Evolutionary conservation across 768 basidiomycete genomes (phyloP), one percentile per base, ranked within the genome.

Genomic region (Sporobolomyces pararoseus): DNA sequence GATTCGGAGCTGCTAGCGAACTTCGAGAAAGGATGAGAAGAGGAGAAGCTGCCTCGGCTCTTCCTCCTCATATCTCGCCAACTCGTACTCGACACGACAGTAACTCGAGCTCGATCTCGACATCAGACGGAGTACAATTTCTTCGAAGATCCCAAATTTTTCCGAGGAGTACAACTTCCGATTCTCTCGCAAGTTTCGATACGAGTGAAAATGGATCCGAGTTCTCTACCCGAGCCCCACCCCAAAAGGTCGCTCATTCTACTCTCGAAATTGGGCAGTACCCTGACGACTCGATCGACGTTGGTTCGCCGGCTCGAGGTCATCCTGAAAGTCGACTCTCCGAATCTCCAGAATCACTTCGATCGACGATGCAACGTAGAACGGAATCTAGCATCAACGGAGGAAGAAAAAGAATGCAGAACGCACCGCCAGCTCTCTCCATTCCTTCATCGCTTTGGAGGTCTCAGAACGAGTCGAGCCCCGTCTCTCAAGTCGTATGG

Each of bases 111-210:
- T 13, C 34, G 19, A 4, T 25, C 23, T 16, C 7, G 16, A 42
- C 7, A n/a, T 23, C 21, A 47, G 46, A 47, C 51, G 12, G 14
- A 32, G 52, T 34, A n/a, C 27, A 21, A 39, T 42, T 65, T 47
- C 68, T 54, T 17, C 53, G 49, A 19, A 4, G 57, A 12, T 47
- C 39, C 19, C 29, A 52, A 31, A 25, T 60, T 44, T 65, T 65
- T 44, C 69, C 69, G 3, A 58, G 63, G 2, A 54, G 52, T 4
- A 23, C 58, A n/a, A 65, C 69, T 12, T 27, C 3, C 52, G 64
- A 65, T 25, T 70, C 69, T 14, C 63, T 65, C 44, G 63, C 32
- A 17, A 63, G 42, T 35, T 37, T 63, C 29, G 7, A 13, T 16
- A 27, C 63, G 39, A 31, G 51, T 35, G 35, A 63, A 17, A 39